Percentiles rank a stretch among this genome's conserved stretches.
Evolutionary conservation across 306 rosid species (phyloP).

Genomic region (Echinosophora koreensis): DNA sequence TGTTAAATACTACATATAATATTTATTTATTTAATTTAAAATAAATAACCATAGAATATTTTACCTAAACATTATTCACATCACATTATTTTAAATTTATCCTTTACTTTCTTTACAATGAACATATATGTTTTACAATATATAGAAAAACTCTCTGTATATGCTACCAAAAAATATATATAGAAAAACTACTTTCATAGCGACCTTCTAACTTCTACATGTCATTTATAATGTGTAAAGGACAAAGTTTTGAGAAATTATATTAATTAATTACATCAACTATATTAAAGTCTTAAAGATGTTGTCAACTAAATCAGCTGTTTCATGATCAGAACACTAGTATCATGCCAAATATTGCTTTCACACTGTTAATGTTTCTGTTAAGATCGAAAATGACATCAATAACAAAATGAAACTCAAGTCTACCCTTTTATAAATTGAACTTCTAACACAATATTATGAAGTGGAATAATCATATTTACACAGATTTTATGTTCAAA

Average conservation of each 20-base stretch:
- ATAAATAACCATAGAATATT: not conserved
- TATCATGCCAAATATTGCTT: not conserved
- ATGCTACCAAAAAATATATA: too few relatives aligned
- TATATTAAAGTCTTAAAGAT: not conserved
- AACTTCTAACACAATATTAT: too few relatives aligned
- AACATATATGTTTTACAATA: too few relatives aligned
- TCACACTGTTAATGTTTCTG: not conserved
- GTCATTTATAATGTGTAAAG: not conserved
- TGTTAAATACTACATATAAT: too few relatives aligned
- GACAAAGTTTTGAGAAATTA: not conserved
- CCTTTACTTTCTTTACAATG: not conserved
- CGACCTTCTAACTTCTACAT: not conserved
- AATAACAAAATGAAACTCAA: not conserved
- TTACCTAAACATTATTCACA: not conserved
- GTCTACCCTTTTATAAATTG: not conserved
- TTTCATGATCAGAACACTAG: not conserved
- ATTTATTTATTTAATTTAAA: not conserved
- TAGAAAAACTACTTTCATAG: not conserved
- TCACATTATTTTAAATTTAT: not conserved
- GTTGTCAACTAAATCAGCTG: conserved; percentile 4
- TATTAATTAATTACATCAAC: not conserved
- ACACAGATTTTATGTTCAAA: too few relatives aligned
- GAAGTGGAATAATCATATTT: too few relatives aligned
- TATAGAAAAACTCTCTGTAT: too few relatives aligned
- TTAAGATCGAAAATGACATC: not conserved